These are phyloP conservation scores for Apophysomyces variabilis DNA, from an alignment of 371 early-diverging fungal genomes.

Conservation along the genomic window DNA sequence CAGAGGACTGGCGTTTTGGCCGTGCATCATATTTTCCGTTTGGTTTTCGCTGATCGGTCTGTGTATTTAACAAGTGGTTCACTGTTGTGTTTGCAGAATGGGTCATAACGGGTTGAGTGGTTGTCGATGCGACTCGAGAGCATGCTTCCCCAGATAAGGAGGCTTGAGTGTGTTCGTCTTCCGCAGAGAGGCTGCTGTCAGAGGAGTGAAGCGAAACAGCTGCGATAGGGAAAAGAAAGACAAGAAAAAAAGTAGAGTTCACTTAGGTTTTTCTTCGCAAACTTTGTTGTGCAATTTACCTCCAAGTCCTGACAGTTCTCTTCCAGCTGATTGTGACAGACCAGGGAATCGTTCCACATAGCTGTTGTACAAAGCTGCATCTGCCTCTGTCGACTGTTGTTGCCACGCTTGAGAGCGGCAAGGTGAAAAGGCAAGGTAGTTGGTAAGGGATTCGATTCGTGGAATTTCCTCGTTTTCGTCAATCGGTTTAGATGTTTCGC, in stretches of 20 bases:
- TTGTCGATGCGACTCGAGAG: constrained; percentile 26
- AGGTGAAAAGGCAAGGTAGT: constrained; percentile 11
- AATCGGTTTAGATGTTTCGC: constrained; percentile 33
- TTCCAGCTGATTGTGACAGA: not conserved
- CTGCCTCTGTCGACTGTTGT: constrained; percentile 5
- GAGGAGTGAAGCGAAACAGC: constrained; percentile 43
- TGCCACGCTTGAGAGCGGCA: constrained; percentile 17
- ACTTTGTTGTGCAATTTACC: not conserved
- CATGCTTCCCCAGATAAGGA: constrained; percentile 29
- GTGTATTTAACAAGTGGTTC: not conserved
- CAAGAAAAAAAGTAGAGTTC: not conserved
- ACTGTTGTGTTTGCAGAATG: constrained; percentile 3
- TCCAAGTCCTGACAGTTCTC: constrained; percentile 4
- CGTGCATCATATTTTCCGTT: constrained; percentile 14
- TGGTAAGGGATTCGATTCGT: constrained; percentile 13
- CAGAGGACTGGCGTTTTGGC: constrained; percentile 3
- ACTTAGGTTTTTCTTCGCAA: not conserved
- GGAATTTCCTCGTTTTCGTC: constrained; percentile 2
- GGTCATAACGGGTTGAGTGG: constrained; percentile 51
- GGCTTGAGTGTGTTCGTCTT: constrained; percentile 31
- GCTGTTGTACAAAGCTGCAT: not conserved
- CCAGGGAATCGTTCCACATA: constrained; percentile 8
- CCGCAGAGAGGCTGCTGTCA: constrained; percentile 43
- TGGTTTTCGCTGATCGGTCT: constrained; percentile 18
- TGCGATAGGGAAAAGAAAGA: constrained; percentile 9